Base-by-base conservation (phyloP, 2,329 filamentous ascomycete species). In the Alternaria alternata region DNA sequence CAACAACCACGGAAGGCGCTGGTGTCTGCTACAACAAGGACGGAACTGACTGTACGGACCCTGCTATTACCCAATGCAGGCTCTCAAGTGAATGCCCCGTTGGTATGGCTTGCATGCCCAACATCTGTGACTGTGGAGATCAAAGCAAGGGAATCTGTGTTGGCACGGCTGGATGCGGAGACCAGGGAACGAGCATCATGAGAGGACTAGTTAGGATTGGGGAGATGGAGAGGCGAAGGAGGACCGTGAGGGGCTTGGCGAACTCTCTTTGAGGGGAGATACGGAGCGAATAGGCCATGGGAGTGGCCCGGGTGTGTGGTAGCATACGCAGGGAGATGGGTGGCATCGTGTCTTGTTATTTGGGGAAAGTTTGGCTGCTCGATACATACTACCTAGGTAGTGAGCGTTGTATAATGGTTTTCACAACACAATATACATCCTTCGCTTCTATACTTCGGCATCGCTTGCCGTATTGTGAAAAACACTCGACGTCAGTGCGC, bases 1-100 rank as follows among this genome's bases (percentile, higher is more conserved):
- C 65, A 20, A 61, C 53, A 7, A 70, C 72, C 5, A 52, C 59
- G 11, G 65, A 63, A 14, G 63, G 64, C 43, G 54, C 54, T 11
- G 75, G 75, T 3, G 55, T 78, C 32, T 78, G 76, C 59, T 75
- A 75, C 52, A 65, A 78, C 46, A 65, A 61, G 44, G 51, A 59
- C 2, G 53, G 41, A 26, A 70, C 64, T 49, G 56, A 48, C 28
- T 71, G 68, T 41, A 48, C 57, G 12, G 63, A 63, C 38, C 26
- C 30, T n/a, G 38, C 18, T 11, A 42, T 59, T 46, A 44, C n/a
- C 11, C 46, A 38, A 38, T 49, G 46, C 32, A 49, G 30, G 20
- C 36, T 20, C 1, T 49, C 46, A 8, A 18, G 26, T 1, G 63
- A 62, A 1, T 72, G 69, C 20, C 58, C 56, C 1, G 51, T 72